These are phyloP conservation scores for Ormosia emarginata DNA, from an alignment of 306 rosid species.

Conservation along the genomic window DNA sequence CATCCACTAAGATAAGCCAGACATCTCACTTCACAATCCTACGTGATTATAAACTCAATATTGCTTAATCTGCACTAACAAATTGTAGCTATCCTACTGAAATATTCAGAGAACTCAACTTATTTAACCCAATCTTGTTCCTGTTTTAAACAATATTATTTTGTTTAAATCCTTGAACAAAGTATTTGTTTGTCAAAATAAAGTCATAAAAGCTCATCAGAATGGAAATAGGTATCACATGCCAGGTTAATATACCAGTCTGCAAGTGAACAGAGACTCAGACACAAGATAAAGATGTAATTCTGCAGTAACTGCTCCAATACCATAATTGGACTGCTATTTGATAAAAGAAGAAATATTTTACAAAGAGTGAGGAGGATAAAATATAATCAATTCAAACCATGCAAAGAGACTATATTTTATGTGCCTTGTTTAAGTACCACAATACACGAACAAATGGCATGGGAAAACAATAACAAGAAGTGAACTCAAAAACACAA, in stretches of 20 bases:
- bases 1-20: background rate
- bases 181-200: background rate
- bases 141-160: too few species aligned
- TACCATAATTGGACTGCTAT: background rate
- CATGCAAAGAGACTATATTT: too few species aligned
- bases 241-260: background rate
- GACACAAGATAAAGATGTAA: background rate
- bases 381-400: too few species aligned
- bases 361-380: too few species aligned
- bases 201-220: background rate
- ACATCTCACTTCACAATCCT: background rate
- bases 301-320: too few species aligned
- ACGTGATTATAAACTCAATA: background rate
- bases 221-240: background rate
- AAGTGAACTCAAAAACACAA: too few species aligned
- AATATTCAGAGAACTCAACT: background rate
- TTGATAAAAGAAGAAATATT: too few species aligned
- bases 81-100: background rate
- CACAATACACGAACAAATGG: too few species aligned
- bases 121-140: background rate
- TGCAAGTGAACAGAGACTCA: background rate
- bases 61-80: conserved; percentile 2
- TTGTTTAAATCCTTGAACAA: background rate
- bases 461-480: too few species aligned
- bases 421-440: too few species aligned